Evolutionary conservation across 2,329 filamentous ascomycete species (phyloP), one percentile per base, ranked within the genome.

Genomic region (Xylariaceae sp.): DNA sequence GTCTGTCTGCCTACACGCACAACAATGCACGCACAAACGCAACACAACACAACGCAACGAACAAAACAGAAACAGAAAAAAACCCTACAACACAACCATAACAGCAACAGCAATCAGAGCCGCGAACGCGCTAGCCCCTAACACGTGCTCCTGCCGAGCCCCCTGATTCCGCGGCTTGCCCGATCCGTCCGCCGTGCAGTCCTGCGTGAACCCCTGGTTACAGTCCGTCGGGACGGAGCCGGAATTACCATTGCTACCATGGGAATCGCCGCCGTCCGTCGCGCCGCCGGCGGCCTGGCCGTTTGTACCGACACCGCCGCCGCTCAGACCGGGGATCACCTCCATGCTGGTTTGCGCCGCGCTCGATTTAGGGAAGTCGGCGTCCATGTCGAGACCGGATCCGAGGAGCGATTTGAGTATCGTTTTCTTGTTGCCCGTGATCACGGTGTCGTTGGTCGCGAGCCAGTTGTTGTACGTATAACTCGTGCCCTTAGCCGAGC

Each of bases 371-470:
- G 70, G 63, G 49, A 67, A 63, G 44, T 69, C 70, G 55, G 69
- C 70, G 58, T 82, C 73, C 82, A 88, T 90, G 71, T 97, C 82
- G 48, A 87, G 81, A 55, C 94, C 94, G 1, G 89, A 90, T n/a
- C 86, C 92, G 56, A 86, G 77, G 63, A 97, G 84, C 23, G 89
- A 94, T 65, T 85, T 87, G 35, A 99, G 81, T 10, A 91, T 77
- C 53, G 92, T 94, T 54, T 79, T 73, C 72, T 92, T 86, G 74
- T 92, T 77, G 65, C 88, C 87, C 70, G 95, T 87, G 55, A 86
- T 76, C 59, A 97, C 82, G 1, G 90, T 89, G 74, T 88, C 78
- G 77, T 96, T 93, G 59, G 88, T 88, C 58, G 82, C 89, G 0
- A 75, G 74, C 18, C 73, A 68, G 69, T 84, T 78, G 62, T 82